Evolutionary conservation across 225 moss, liverwort and hornwort genomes (phyloP), one percentile per base, ranked within the genome.

Genomic region (Lunularia cruciata): DNA sequence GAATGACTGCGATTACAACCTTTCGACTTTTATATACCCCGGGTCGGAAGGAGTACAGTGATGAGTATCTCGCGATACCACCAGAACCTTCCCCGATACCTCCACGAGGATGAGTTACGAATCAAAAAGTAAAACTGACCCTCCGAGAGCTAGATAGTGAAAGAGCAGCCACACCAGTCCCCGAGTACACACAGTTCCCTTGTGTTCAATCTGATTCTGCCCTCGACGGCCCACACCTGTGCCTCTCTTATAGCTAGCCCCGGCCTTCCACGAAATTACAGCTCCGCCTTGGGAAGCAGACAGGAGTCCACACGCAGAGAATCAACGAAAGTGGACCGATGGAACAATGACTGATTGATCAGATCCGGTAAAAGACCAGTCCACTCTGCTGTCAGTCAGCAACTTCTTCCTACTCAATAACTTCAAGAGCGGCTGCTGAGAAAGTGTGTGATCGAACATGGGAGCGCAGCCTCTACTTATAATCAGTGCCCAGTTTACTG

Each of bases 221-320:
- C 6, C 61, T 61, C 61, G 60, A 60, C 60, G 37, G 6, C 37
- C 20, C 60, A 40, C 40, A 39, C 35, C 59, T 37, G 39, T 61
- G 25, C 39, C 13, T 22, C 13, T 40, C 42, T 40, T 40, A 61
- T 61, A 61, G 25, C 56, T 31, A 9, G 39, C 38, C 20, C 61
- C 15, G 14, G 19, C 6, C 26, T 61, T 25, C 12, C 25, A 60
- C 22, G 39, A 39, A 40, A 26, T 9, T 22, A 61, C 61, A 39
- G 40, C 40, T 61, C 25, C 13, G 12, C 37, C 40, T 36, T 25
- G 25, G 22, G 8, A 38, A 23, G 25, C 61, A 40, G 40, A 61
- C 39, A 61, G 3, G 5, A 26, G 39, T 39, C 39, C 13, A 0
- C 39, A 59, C 35, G 37, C n/a, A 11, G 4, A 12, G 10, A 14